These are phyloP conservation scores for Seminavis robusta DNA, from an alignment of 108 stramenopile genomes.

Conservation along the genomic window DNA sequence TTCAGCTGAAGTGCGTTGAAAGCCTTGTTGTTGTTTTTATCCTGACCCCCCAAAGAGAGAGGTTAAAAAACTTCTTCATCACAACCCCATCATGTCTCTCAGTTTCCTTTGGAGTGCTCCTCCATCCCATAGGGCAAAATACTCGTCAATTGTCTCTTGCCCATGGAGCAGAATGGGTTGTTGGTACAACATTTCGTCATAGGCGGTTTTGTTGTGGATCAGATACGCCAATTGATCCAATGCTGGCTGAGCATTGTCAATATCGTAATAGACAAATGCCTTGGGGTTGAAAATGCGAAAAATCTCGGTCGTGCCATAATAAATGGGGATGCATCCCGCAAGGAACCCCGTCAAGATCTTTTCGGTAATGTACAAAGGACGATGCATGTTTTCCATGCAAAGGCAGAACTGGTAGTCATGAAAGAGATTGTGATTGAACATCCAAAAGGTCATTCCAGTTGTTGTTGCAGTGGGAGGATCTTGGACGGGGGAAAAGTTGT, in stretches of 20 bases:
- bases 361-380: slow-evolving; percentile 53
- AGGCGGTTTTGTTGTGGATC: slow-evolving; percentile 2
- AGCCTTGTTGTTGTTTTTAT: too few species aligned
- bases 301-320: slow-evolving; percentile 42
- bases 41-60: too few species aligned
- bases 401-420: slow-evolving; percentile 35
- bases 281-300: slow-evolving; percentile 57
- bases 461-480: too few species aligned
- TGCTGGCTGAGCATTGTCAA: slow-evolving; percentile 37
- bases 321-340: slow-evolving; percentile 57
- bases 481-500: too few species aligned
- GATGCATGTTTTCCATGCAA: slow-evolving; percentile 48
- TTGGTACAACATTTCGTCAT: background rate
- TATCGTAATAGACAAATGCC: slow-evolving; percentile 55
- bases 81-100: slow-evolving; percentile 29
- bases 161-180: slow-evolving; percentile 6
- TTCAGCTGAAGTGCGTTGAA: too few species aligned
- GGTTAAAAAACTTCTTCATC: too few species aligned
- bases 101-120: slow-evolving; percentile 24
- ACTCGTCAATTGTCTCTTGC: slow-evolving; percentile 1
- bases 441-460: too few species aligned
- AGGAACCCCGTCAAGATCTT: slow-evolving; percentile 56
- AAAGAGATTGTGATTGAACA: too few species aligned
- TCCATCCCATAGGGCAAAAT: slow-evolving; percentile 27
- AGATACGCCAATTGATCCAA: slow-evolving; percentile 27